phyloP scores from a whole-genome alignment of 352 stramenopile genomes.

The Stramenopiles sp. region DNA sequence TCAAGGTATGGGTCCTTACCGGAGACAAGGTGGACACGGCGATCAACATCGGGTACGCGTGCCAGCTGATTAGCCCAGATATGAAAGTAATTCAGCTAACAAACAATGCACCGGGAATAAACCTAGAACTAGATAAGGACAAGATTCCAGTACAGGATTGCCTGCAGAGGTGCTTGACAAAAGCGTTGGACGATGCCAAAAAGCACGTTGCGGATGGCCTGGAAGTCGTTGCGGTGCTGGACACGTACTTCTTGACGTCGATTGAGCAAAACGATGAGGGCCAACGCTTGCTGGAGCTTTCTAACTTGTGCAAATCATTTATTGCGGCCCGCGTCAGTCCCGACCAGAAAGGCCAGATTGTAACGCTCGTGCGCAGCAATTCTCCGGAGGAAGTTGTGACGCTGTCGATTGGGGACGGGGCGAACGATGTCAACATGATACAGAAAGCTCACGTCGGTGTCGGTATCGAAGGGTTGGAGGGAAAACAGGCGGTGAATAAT shows the following conservation, averaged over 20 bases:
- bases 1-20: conserved; percentile 88
- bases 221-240: conserved; percentile 31
- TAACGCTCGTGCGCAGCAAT: neutral
- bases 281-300: neutral
- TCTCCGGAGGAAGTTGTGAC: neutral
- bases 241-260: conserved; percentile 23
- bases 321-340: neutral
- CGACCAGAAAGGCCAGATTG: conserved; percentile 3
- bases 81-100: conserved; percentile 64
- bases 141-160: neutral
- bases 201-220: conserved; percentile 20
- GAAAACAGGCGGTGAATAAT: conserved; percentile 47
- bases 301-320: neutral
- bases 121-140: conserved; percentile 13
- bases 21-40: conserved; percentile 63
- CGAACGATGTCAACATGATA: conserved; percentile 84
- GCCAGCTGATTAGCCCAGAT: conserved; percentile 60
- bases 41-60: conserved; percentile 60
- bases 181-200: conserved; percentile 24
- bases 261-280: conserved; percentile 24
- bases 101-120: conserved; percentile 27
- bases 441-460: conserved; percentile 73
- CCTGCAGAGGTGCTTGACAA: neutral
- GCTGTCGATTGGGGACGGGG: conserved; percentile 40
- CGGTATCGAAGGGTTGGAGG: conserved; percentile 27